Conservation (phyloP, 441 rosid genomes). For the Bruguiera hainesii region DNA sequence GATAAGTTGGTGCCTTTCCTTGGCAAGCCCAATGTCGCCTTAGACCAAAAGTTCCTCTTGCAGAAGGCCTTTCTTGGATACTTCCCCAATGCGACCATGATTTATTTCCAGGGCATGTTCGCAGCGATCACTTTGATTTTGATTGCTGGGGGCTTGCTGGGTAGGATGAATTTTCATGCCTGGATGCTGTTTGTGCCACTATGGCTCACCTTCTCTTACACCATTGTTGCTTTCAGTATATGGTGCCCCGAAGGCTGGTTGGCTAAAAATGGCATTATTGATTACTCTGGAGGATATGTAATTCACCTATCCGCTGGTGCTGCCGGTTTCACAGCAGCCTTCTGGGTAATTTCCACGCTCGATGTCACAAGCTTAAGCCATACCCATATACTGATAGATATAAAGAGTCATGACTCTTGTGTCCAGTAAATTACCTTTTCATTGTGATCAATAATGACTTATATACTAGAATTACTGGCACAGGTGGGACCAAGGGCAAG, state of each 20-base stretch:
- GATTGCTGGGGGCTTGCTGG: conserved; percentile 45
- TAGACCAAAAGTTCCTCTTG: conserved; percentile 28
- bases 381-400: background rate
- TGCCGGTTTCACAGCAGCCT: conserved; percentile 49
- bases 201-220: conserved; percentile 48
- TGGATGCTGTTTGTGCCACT: conserved; percentile 57
- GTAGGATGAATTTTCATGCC: conserved; percentile 48
- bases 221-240: conserved; percentile 37
- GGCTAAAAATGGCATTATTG: conserved; percentile 33
- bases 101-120: conserved; percentile 44
- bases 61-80: conserved; percentile 16
- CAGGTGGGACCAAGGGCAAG: conserved; percentile 49
- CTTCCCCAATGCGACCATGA: conserved; percentile 46
- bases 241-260: conserved; percentile 37
- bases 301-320: conserved; percentile 51
- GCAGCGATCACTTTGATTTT: conserved; percentile 48
- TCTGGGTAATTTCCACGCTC: conserved; percentile 31
- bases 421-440: background rate
- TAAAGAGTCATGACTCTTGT: background rate
- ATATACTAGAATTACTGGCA: no score
- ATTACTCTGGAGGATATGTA: conserved; percentile 50
- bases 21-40: conserved; percentile 28
- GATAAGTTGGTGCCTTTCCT: conserved; percentile 12
- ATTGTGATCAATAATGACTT: background rate
- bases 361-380: background rate